Conservation (phyloP, 805 yeast genomes). For the Tetrapisispora namnaoensis region DNA sequence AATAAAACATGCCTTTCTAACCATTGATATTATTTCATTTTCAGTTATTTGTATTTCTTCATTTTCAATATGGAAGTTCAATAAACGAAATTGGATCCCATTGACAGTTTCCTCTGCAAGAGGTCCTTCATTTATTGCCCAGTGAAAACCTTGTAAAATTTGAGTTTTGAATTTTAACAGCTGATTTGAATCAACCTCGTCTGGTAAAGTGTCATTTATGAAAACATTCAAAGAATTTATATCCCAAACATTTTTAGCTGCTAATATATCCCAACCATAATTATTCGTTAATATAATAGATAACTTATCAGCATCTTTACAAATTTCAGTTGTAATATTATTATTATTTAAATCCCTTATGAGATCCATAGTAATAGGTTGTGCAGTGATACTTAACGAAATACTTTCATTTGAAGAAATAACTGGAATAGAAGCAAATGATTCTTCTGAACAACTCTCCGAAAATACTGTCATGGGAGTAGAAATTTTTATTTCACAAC, state of each 20-base stretch:
- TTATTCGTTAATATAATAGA: constrained; percentile 46
- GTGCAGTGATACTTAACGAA: constrained; percentile 59
- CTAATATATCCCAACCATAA: constrained; percentile 74
- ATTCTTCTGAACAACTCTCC: constrained; percentile 61
- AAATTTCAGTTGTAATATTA: constrained; percentile 39
- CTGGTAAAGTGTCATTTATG: constrained; percentile 64
- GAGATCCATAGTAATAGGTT: constrained; percentile 55
- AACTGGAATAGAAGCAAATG: constrained; percentile 59
- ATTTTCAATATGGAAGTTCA: constrained; percentile 42
- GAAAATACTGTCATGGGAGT: constrained; percentile 73
- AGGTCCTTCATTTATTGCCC: constrained; percentile 85
- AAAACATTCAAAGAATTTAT: constrained; percentile 59
- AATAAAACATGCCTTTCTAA: constrained; percentile 74
- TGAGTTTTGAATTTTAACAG: constrained; percentile 41
- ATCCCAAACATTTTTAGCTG: constrained; percentile 74
- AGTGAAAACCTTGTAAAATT: constrained; percentile 68
- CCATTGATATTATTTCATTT: constrained; percentile 72
- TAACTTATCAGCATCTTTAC: constrained; percentile 33
- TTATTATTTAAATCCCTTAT: constrained; percentile 23
- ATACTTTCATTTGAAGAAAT: constrained; percentile 46
- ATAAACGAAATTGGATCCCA: constrained; percentile 57
- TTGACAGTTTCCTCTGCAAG: constrained; percentile 77
- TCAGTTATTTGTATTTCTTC: constrained; percentile 37
- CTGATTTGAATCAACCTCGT: constrained; percentile 51
- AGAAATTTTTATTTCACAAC: constrained; percentile 67